Percentiles rank a stretch among this genome's conserved stretches.
These are phyloP conservation scores for Mycena maculata DNA, from an alignment of 768 basidiomycete genomes.

Conservation along the genomic window DNA sequence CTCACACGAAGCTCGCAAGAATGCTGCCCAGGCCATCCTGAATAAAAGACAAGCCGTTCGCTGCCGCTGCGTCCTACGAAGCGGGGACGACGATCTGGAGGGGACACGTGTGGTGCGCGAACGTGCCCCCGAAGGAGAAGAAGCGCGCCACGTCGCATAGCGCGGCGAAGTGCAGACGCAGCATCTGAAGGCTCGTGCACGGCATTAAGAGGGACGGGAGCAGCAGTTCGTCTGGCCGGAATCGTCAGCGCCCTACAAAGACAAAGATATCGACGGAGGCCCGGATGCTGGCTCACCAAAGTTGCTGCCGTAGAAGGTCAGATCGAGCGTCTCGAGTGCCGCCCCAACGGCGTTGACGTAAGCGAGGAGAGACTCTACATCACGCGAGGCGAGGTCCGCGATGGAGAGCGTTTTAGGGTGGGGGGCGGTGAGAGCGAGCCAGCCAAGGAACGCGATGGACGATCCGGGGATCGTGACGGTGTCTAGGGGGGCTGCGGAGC, in stretches of 20 bases:
- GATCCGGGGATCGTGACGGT: slow-evolving; percentile 8
- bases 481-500: neutral
- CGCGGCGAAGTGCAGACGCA: neutral
- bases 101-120: neutral
- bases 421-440: slow-evolving; percentile 12
- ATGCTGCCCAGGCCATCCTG: too few relatives aligned
- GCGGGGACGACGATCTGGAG: neutral
- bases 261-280: neutral
- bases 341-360: neutral
- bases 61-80: too few relatives aligned
- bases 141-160: neutral
- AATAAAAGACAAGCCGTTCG: too few relatives aligned
- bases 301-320: neutral
- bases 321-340: slow-evolving; percentile 15
- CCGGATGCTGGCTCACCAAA: too few relatives aligned
- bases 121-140: neutral
- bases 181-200: neutral
- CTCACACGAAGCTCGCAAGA: too few relatives aligned
- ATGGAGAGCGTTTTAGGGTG: neutral
- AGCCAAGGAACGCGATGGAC: slow-evolving; percentile 20
- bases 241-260: neutral
- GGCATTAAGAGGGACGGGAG: slow-evolving; percentile 8
- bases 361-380: slow-evolving; percentile 7
- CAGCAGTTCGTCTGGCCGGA: neutral
- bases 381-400: slow-evolving; percentile 2